Base-by-base conservation (phyloP, 768 basidiomycete genomes). In the Butyriboletus loyo region DNA sequence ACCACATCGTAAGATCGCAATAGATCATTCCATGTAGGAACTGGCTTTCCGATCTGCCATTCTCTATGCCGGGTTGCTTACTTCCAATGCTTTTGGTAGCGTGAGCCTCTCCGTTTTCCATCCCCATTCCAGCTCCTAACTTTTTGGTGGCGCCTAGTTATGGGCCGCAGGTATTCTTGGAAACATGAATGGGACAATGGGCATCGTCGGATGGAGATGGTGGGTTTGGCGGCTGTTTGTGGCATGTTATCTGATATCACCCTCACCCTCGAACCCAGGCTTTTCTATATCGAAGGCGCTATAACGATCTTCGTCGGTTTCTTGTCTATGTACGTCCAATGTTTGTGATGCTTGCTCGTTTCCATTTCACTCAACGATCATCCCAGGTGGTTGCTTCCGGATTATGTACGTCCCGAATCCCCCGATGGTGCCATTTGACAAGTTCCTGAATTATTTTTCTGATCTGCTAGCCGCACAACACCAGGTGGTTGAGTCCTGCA, bases 201-300 rank as follows among this genome's bases (percentile, higher is more conserved):
- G 86, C 1, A 83, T 86, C 43, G 66, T 82, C 30, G 86, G 82
- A 22, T 90, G 87, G 88, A 66, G 84, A 73, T 89, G 83, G 84
- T 82, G 52, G 46, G 73, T 54, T 11, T 3, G 7, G 8, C 17
- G 0, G 5, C 21, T 37, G 15, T 25, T 25, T 28, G 28, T 28
- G 14, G 19, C 44, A 21, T 42, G 31, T 36, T 41, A 30, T 45
- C 30, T 46, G 24, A 52, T 34, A 38, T 34, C 37, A 22, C 34
- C 48, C 21, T 15, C 3, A n/a, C 21, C 36, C 40, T 42, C n/a
- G 34, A 19, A 35, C 11, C 1, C 49, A 86, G 87, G 87, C 63
- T 89, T 43, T 89, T 89, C 64, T 85, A 78, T 61, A 85, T 87
- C 44, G 87, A 85, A 70, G 87, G 87, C 8, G 70, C 80, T 1